Evolutionary conservation across 192 early-diverging fungal genomes (phyloP).

Genomic region (Piromyces sp.): DNA sequence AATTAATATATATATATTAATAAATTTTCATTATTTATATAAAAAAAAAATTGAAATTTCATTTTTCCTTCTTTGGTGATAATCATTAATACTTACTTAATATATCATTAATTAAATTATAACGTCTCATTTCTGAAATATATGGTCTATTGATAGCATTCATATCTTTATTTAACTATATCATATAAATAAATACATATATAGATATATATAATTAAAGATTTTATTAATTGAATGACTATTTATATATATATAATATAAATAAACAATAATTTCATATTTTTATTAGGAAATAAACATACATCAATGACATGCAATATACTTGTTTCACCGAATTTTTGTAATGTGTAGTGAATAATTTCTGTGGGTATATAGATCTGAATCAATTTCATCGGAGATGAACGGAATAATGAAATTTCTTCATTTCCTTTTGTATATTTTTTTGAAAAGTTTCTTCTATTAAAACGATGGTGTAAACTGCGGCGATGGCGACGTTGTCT

Average conservation of each 20-base stretch:
- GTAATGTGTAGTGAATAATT: not conserved
- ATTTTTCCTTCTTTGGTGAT: too few species aligned
- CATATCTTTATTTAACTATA: not conserved
- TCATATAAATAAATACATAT: not conserved
- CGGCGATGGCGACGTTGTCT: too few species aligned
- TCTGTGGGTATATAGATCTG: not conserved
- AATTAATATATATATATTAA: too few species aligned
- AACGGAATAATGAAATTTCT: not conserved
- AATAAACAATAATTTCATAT: too few species aligned
- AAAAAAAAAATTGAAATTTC: too few species aligned
- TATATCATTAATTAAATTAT: not conserved
- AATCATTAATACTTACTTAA: not conserved
- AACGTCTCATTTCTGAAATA: not conserved
- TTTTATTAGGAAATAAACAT: not conserved
- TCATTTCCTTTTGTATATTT: too few species aligned
- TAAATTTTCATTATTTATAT: too few species aligned
- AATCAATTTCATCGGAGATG: not conserved
- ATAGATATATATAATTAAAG: too few species aligned
- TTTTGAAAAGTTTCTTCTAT: not conserved
- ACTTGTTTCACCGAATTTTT: not conserved
- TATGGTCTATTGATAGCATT: not conserved
- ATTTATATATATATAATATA: too few species aligned
- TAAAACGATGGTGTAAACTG: too few species aligned
- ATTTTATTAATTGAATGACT: too few species aligned
- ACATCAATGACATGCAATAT: not conserved